Conservation (phyloP, 1,139 yeast species). For the Scheffersomyces quercinus region DNA sequence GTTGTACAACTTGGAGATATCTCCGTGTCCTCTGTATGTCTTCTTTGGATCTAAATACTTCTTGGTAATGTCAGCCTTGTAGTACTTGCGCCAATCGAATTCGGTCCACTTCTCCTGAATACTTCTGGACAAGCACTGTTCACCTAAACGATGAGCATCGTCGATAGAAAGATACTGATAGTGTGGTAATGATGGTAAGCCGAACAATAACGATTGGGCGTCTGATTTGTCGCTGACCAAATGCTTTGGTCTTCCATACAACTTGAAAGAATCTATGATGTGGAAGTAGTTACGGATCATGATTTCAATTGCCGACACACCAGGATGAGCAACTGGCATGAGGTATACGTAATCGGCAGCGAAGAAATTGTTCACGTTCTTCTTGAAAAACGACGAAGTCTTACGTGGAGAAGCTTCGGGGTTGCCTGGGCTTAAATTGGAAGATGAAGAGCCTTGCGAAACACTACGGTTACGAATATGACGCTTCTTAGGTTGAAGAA, state of each 20-base stretch:
- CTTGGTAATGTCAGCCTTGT: constrained; percentile 22
- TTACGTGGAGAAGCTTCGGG: constrained; percentile 2
- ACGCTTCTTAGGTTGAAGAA: not conserved
- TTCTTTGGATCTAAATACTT: constrained; percentile 7
- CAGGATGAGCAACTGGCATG: constrained; percentile 57
- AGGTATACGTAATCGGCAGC: constrained; percentile 43
- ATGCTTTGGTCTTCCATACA: constrained; percentile 57
- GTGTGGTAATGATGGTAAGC: constrained; percentile 57
- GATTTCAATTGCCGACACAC: constrained; percentile 56
- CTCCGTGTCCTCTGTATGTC: constrained; percentile 33
- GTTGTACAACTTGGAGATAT: constrained; percentile 32
- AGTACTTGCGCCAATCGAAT: constrained; percentile 40
- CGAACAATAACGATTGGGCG: constrained; percentile 50
- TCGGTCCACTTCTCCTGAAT: constrained; percentile 37
- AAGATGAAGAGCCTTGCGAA: constrained; percentile 2
- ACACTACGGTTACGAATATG: constrained; percentile 2
- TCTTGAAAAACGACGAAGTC: constrained; percentile 19
- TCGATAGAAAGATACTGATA: constrained; percentile 48
- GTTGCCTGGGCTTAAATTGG: constrained; percentile 8
- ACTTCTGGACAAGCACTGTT: constrained; percentile 29
- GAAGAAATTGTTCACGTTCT: constrained; percentile 31
- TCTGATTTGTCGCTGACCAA: constrained; percentile 49
- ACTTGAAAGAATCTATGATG: constrained; percentile 51
- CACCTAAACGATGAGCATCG: constrained; percentile 37
- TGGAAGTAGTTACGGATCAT: constrained; percentile 57